Evolutionary conservation across 192 early-diverging fungal genomes (phyloP).

Genomic region (Diversispora epigaea): DNA sequence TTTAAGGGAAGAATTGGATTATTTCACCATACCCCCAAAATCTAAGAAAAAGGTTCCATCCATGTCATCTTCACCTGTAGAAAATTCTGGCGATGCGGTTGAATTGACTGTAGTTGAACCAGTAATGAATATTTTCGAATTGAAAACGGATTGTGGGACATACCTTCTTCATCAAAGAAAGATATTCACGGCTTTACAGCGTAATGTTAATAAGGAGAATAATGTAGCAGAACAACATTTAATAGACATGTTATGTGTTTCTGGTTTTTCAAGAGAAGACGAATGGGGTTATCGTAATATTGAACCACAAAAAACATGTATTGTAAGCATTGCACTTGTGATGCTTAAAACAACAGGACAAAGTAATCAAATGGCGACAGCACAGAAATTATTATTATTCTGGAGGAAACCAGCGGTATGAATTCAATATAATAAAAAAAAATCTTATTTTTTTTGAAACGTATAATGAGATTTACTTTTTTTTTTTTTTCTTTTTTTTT

Average conservation of each 20-base stretch:
- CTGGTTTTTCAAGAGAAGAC: constrained; percentile 70
- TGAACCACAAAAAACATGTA: constrained; percentile 66
- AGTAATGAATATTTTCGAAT: constrained; percentile 46
- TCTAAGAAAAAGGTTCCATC: neutral
- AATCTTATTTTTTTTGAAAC: constrained; percentile 1
- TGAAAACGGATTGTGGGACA: constrained; percentile 64
- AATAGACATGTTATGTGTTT: constrained; percentile 78
- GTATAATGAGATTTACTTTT: neutral
- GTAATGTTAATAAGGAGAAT: constrained; percentile 69
- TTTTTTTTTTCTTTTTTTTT: constrained; percentile 6
- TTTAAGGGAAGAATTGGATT: constrained; percentile 77
- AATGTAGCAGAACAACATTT: constrained; percentile 73
- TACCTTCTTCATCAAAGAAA: constrained; percentile 64
- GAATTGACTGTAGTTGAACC: constrained; percentile 20
- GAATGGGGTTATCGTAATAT: constrained; percentile 72
- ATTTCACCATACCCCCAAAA: constrained; percentile 61
- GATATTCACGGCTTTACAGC: constrained; percentile 73
- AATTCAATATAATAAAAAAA: constrained; percentile 6
- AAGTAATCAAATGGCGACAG: constrained; percentile 67
- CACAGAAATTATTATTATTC: constrained; percentile 73
- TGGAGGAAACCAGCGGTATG: constrained; percentile 81
- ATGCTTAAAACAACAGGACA: constrained; percentile 68
- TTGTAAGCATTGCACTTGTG: constrained; percentile 68
- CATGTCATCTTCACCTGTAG: constrained; percentile 2
- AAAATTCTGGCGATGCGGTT: neutral